Evolutionary conservation across 2,329 filamentous ascomycete species (phyloP).

Genomic region (Reticulascus tulasneorum): DNA sequence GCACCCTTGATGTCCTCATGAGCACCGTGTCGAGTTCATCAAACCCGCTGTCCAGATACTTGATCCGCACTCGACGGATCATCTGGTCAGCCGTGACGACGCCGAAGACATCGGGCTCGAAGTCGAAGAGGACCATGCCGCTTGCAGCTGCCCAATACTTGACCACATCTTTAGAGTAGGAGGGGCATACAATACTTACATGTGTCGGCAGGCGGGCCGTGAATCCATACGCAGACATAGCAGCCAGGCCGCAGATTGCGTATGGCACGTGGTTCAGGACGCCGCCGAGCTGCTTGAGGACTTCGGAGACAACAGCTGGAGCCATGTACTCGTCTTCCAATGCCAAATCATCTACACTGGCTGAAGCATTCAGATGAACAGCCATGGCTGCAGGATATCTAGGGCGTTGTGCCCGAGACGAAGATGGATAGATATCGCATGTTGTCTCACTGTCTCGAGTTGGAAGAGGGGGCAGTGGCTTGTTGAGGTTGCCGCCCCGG

Average conservation of each 20-base stretch:
- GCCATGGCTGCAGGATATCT: no score
- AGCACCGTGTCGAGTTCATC: slow-evolving; percentile 19
- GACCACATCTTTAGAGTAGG: slow-evolving; percentile 29
- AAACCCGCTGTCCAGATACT: slow-evolving; percentile 29
- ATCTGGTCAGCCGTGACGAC: slow-evolving; percentile 34
- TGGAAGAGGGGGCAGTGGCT: no score
- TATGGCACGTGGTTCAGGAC: slow-evolving; percentile 41
- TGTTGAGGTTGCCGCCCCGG: no score
- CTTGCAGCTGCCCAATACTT: slow-evolving; percentile 34
- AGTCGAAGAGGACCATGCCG: slow-evolving; percentile 24
- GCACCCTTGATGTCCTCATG: slow-evolving; percentile 9
- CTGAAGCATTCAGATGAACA: no score
- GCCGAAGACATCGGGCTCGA: slow-evolving; percentile 35
- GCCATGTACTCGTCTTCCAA: slow-evolving; percentile 24
- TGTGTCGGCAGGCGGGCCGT: slow-evolving; percentile 21
- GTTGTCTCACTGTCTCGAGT: no score
- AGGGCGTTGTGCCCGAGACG: no score
- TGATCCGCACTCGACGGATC: slow-evolving; percentile 30
- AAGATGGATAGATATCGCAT: slow-evolving; percentile 10
- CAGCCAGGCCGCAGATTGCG: slow-evolving; percentile 41
- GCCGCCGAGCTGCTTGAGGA: slow-evolving; percentile 33
- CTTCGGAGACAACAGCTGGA: slow-evolving; percentile 25
- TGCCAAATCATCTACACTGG: no score
- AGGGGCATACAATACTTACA: slow-evolving; percentile 38
- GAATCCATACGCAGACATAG: slow-evolving; percentile 41